phyloP scores from a whole-genome alignment of 768 basidiomycete genomes.

The Xerocomellus intermedius region DNA sequence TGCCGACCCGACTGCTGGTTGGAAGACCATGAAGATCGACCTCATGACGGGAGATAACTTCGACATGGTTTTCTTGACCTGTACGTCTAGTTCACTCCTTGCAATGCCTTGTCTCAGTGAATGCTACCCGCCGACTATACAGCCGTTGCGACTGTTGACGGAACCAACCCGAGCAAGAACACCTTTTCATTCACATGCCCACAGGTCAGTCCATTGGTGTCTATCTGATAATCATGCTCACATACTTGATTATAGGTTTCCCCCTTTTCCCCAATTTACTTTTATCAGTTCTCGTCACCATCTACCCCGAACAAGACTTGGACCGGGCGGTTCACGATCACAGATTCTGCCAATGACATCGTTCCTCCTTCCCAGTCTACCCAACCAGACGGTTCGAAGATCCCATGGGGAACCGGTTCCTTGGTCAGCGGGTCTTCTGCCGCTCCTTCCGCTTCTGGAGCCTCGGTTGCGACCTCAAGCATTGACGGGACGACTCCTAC shows the following conservation, averaged over 20 bases:
- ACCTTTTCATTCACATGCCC: slow-evolving; percentile 64
- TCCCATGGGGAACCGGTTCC: slow-evolving; percentile 67
- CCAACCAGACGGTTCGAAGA: slow-evolving; percentile 48
- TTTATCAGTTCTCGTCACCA: slow-evolving; percentile 70
- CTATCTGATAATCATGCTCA: background rate
- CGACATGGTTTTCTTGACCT: slow-evolving; percentile 63
- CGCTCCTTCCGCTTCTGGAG: slow-evolving; percentile 19
- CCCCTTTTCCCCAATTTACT: slow-evolving; percentile 69
- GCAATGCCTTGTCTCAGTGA: background rate
- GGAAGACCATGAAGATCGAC: slow-evolving; percentile 73
- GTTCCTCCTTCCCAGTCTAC: slow-evolving; percentile 49
- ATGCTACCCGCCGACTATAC: background rate
- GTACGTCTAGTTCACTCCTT: slow-evolving; percentile 39
- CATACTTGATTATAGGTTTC: slow-evolving; percentile 44
- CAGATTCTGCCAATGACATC: slow-evolving; percentile 44
- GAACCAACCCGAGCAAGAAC: slow-evolving; percentile 47
- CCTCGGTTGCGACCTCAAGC: slow-evolving; percentile 4
- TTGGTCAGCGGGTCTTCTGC: slow-evolving; percentile 46
- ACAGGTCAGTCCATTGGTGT: slow-evolving; percentile 39
- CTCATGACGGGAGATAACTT: slow-evolving; percentile 80
- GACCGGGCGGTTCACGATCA: slow-evolving; percentile 79
- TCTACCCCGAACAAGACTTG: slow-evolving; percentile 44
- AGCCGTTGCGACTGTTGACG: slow-evolving; percentile 70
- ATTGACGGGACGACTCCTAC: background rate
- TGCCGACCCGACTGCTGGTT: slow-evolving; percentile 54